Evolutionary conservation across 345 rosid species (phyloP), one percentile per base, ranked within the genome.

Genomic region (Alliaria petiolata): DNA sequence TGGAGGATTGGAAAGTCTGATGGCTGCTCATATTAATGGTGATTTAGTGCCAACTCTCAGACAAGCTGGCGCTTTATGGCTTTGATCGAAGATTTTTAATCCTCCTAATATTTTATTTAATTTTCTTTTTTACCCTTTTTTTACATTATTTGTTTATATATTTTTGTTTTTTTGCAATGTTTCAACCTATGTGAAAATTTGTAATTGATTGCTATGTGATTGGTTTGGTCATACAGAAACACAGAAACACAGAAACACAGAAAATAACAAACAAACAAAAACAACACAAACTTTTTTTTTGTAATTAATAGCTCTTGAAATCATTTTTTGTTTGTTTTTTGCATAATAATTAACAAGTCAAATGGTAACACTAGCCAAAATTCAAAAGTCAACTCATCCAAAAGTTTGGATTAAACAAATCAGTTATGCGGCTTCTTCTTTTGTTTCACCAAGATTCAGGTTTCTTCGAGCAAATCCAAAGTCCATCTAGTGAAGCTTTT

Each of bases 1-100:
- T 70, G 99, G 99, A 6, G 97, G 99, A 15, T 66, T 93, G 81
- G 98, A 93, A 45, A 85, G 82, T 75, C 70, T 93, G n/a, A 93
- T 93, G 98, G 95, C 96, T 30, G 78, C 95, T 26, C 98, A 93
- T 84, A 93, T 93, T 10, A 80, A 84, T 17, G 98, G 98, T 19
- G 97, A 93, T 52, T 72, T 91, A 78, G 71, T 87, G 36, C 97
- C 97, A 39, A 67, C 81, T 31, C 76, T 95, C 52, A 89, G 88
- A 83, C 79, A 91, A 76, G 97, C 99, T n/a, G 95, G 96, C 1
- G 99, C 96, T 47, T 78, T 95, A 68, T 95, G 99, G 97, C 95
- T 95, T 79, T 91, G 81, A 85, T 73, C 65, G 20, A 16, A 19
- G 17, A 40, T 46, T 69, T 53, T 11, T n/a, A 53, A 25, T 65